Evolutionary conservation across 495 filamentous ascomycete species (phyloP).

Genomic region (Entonaema liquescens): DNA sequence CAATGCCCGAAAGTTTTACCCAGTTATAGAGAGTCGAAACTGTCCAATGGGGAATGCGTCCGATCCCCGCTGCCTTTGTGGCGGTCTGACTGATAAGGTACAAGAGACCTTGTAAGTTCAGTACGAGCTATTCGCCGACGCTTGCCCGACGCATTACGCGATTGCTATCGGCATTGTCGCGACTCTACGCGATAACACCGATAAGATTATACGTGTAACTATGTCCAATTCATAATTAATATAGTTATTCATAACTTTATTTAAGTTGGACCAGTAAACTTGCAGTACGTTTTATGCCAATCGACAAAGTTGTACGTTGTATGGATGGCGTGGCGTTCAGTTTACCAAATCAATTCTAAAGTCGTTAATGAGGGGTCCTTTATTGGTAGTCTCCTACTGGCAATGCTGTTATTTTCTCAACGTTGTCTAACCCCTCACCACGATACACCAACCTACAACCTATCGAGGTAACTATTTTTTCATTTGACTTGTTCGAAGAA

Average conservation of each 20-base stretch:
- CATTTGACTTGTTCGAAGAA: too few species aligned
- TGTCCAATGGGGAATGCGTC: conserved; percentile 2
- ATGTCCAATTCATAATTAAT: neutral
- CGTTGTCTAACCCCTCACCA: neutral
- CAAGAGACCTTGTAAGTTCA: neutral
- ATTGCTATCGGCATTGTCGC: neutral
- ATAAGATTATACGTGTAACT: neutral
- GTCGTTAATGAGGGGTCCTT: neutral
- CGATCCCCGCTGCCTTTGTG: conserved; percentile 7
- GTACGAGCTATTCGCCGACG: conserved; percentile 2
- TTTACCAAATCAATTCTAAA: neutral
- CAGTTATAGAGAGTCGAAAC: neutral
- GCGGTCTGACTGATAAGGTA: conserved; percentile 7
- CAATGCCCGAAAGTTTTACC: neutral
- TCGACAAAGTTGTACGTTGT: too few species aligned
- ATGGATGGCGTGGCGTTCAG: too few species aligned
- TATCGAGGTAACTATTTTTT: too few species aligned
- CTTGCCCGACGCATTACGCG: neutral
- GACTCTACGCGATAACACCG: neutral
- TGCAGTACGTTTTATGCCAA: neutral
- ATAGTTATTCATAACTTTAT: neutral
- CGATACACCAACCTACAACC: too few species aligned
- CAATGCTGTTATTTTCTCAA: too few species aligned
- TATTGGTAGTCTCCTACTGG: too few species aligned
- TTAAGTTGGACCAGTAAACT: neutral